Base-by-base conservation (phyloP, 2,329 filamentous ascomycete species). In the Sporothrix brunneoviolacea region DNA sequence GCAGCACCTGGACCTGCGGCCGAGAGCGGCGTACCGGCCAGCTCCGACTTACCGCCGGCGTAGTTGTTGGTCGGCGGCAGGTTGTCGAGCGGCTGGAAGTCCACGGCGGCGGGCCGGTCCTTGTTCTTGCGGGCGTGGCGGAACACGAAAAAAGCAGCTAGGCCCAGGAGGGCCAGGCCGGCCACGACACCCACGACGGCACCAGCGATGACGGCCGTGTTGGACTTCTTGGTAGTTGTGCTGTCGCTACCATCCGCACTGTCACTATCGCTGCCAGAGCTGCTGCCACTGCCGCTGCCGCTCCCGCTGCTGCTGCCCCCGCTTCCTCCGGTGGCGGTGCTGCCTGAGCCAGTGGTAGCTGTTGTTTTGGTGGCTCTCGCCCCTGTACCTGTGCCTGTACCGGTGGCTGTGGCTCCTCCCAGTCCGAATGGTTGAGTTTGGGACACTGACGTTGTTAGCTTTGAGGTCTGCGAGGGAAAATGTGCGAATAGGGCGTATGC, bases 111-210 rank as follows among this genome's bases (percentile, higher is more conserved):
- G 7, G 16, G 15, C 18, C 28, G 8, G 30, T 28, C 54, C 54
- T 22, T 40, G 39, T 60, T 64, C 27, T 62, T 65, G 33, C 59
- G 65, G 3, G 54, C 50, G 12, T 55, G 55, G 21, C 58, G 58
- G 50, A 59, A 54, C 21, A 68, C 57, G 37, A 71, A 62, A 57
- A 72, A 65, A 49, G 73, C 62, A 21, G 67, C 62, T 0, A 62
- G 54, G 0, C 63, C 64, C 4, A 68, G 52, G 12, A 65, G 35
- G 8, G 53, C 59, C 2, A 70, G 55, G 4, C 62, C 66, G 2
- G 51, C 61, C 8, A 69, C 53, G 4, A 55, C 62, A 5, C 68
- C 69, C 7, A 65, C 61, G 1, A 64, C 64, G 4, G 60, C 66
- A 2, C 68, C 64, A 4, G 54, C 57, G 27, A 74, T 71, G 21